A percentile compares a stretch with the other conserved stretches of the same genome.
These are phyloP conservation scores for Otatea glauca DNA, from an alignment of 176 grass and related monocot genomes.

Conservation along the genomic window DNA sequence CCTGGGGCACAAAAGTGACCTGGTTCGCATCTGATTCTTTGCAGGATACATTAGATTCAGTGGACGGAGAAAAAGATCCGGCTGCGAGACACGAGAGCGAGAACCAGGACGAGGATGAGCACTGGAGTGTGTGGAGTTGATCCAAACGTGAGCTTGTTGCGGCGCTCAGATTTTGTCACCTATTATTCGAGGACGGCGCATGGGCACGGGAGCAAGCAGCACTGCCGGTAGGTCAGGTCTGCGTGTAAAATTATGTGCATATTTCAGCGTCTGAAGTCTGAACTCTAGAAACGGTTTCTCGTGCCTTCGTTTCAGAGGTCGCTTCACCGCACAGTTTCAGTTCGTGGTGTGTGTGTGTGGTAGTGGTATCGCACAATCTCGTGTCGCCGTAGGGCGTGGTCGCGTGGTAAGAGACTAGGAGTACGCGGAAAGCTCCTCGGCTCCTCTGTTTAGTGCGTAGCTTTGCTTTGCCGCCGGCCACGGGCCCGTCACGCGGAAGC, in stretches of 20 bases:
- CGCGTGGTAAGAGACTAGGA: background rate
- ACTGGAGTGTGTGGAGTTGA: conserved; percentile 8
- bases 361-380: background rate
- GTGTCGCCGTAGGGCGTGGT: background rate
- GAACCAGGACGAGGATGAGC: background rate
- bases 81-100: background rate
- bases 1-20: background rate
- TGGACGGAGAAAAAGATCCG: background rate
- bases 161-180: background rate
- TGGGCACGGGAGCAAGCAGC: background rate
- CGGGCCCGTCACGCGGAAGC: conserved; percentile 39
- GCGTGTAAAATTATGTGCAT: conserved; percentile 19
- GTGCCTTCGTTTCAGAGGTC: background rate
- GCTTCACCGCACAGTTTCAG: background rate
- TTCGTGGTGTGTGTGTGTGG: too few species aligned
- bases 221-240: too few species aligned
- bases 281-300: too few species aligned
- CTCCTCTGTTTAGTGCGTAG: background rate
- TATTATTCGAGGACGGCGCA: background rate
- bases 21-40: background rate
- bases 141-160: background rate
- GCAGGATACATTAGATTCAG: conserved; percentile 42
- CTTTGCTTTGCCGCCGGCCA: conserved; percentile 38
- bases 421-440: background rate
- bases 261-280: background rate